Conservation (phyloP, 2,329 filamentous ascomycete genomes). For the Chaetomiaceae sp. region DNA sequence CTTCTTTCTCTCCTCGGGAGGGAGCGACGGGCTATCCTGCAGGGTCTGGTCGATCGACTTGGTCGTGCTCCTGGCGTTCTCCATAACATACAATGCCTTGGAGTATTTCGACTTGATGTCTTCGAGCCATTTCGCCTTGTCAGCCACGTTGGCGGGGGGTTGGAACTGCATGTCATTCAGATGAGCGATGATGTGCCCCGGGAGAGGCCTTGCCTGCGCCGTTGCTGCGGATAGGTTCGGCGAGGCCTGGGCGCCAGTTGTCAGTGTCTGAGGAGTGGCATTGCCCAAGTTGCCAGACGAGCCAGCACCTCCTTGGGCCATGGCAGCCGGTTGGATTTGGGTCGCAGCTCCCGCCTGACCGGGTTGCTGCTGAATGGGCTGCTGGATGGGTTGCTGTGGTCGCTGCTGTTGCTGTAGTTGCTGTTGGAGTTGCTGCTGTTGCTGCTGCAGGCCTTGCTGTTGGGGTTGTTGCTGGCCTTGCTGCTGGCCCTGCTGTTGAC, state of each 20-base stretch:
- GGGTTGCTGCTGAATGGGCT: slow-evolving; percentile 24
- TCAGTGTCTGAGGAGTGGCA: slow-evolving; percentile 1
- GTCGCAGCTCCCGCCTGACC: slow-evolving; percentile 14
- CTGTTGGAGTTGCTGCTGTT: slow-evolving; percentile 13
- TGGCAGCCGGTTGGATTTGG: slow-evolving; percentile 6
- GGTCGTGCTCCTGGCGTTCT: slow-evolving; percentile 39
- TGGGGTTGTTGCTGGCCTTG: slow-evolving; percentile 20
- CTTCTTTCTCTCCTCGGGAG: slow-evolving; percentile 44
- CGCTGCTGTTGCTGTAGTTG: slow-evolving; percentile 19
- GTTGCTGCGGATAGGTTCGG: slow-evolving; percentile 5
- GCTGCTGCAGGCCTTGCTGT: slow-evolving; percentile 17
- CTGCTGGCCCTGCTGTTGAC: slow-evolving; percentile 17
- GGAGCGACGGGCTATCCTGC: slow-evolving; percentile 40
- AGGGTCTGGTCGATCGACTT: slow-evolving; percentile 38
- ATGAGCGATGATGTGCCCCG: slow-evolving; percentile 43
- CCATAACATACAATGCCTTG: slow-evolving; percentile 47
- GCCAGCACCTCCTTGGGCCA: slow-evolving; percentile 13
- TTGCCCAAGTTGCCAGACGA: slow-evolving; percentile 14
- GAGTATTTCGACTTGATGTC: slow-evolving; percentile 45
- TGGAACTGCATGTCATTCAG: slow-evolving; percentile 45
- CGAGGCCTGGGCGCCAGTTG: slow-evolving; percentile 1
- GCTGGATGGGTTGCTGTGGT: slow-evolving; percentile 22
- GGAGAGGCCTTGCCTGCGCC: slow-evolving; percentile 26
- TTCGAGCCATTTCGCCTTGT: slow-evolving; percentile 45
- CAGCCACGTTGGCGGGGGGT: slow-evolving; percentile 38